Evolutionary conservation across 192 early-diverging fungal genomes (phyloP).

Genomic region (Umbelopsis isabellina): DNA sequence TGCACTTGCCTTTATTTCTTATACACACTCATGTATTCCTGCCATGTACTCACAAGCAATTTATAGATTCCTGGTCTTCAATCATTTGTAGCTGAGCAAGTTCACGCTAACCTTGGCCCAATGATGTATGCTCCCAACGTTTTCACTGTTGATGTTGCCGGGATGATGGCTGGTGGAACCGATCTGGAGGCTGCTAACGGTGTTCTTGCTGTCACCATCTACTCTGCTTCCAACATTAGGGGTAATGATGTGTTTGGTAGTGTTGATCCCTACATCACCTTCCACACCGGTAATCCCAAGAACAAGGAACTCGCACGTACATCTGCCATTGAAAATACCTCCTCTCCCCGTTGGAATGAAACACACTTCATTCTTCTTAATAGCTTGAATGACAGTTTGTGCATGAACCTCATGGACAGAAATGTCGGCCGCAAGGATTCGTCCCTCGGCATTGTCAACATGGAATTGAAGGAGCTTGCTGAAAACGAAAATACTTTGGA

Average conservation of each 20-base stretch:
- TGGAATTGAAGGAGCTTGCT: slow-evolving; percentile 50
- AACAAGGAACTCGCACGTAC: slow-evolving; percentile 66
- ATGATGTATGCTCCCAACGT: slow-evolving; percentile 88
- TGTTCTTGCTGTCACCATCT: slow-evolving; percentile 80
- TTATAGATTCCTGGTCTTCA: slow-evolving; percentile 79
- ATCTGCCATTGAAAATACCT: slow-evolving; percentile 68
- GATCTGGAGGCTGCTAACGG: slow-evolving; percentile 77
- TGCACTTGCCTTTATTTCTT: neutral
- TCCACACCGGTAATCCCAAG: slow-evolving; percentile 67
- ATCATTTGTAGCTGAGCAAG: slow-evolving; percentile 73
- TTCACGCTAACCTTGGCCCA: slow-evolving; percentile 72
- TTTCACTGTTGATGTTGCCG: slow-evolving; percentile 78
- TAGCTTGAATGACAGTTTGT: slow-evolving; percentile 72
- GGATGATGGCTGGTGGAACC: slow-evolving; percentile 70
- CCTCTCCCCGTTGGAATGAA: slow-evolving; percentile 88
- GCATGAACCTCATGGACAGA: slow-evolving; percentile 82
- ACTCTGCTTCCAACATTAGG: slow-evolving; percentile 79
- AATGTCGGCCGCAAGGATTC: slow-evolving; percentile 78
- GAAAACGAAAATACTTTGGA: slow-evolving; percentile 48
- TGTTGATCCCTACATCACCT: slow-evolving; percentile 84
- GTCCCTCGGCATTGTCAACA: slow-evolving; percentile 61
- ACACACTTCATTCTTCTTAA: slow-evolving; percentile 77
- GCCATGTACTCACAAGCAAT: neutral
- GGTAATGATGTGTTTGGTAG: slow-evolving; percentile 88
- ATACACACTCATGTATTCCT: neutral